Evolutionary conservation across 306 rosid species (phyloP), one percentile per base, ranked within the genome.

Genomic region (Amphicarpaea edgeworthii): DNA sequence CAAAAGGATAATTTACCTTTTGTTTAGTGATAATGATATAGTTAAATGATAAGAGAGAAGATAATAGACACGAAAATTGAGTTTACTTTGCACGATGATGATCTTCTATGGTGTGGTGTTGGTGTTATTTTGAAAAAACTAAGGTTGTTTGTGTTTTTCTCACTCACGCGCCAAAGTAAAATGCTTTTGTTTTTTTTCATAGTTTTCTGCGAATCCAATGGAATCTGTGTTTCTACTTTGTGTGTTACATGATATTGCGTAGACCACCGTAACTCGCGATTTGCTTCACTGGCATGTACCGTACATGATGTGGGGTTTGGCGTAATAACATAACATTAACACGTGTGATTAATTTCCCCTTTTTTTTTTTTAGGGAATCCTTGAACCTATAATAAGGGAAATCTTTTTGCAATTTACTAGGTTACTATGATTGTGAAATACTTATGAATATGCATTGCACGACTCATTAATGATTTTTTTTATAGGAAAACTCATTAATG

Each of bases 301-400:
- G n/a, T n/a, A n/a, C n/a, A 26, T 34, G 1, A 34, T 34, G 40
- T 34, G 40, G 1, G 12, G 64, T 58, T n/a, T n/a, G 66, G 32
- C 77, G 55, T 73, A 8, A 10, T 40, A 73, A 43, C 58, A 8
- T 24, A 6, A 17, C 67, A 2, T 41, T 16, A 58, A 42, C 30
- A 5, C 77, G 43, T 73, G 70, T 73, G 69, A 32, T 73, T 12
- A 43, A 16, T 73, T 73, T 59, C 19, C 46, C n/a, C n/a, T n/a
- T n/a, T n/a, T n/a, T n/a, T n/a, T n/a, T n/a, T n/a, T n/a, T n/a
- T n/a, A n/a, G n/a, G n/a, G n/a, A n/a, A n/a, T n/a, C n/a, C 55
- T 58, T 17, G 0, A 73, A 73, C 1, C 5, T 58, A 38, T 11
- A 59, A 58, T 43, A 42, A 26, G 30, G 45, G 0, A 21, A 24